Evolutionary conservation across 2,329 filamentous ascomycete genomes (phyloP), one percentile per base, ranked within the genome.

Genomic region (Ceratocystis ficicola): DNA sequence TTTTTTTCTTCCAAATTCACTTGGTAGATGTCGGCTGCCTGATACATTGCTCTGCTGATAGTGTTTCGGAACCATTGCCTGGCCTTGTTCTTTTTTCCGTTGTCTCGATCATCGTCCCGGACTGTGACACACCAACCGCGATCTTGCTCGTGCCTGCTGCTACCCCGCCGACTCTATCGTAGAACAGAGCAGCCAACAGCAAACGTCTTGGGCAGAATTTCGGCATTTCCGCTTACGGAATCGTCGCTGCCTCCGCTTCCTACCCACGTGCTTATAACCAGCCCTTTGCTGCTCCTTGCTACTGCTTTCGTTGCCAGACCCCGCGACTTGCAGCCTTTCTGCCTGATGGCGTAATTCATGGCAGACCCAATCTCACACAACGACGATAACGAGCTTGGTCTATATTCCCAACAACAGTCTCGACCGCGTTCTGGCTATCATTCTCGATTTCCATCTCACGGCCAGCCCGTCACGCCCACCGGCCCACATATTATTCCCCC

Each of bases 271-370:
- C 4, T 12, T 12, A 12, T 41, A 41, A 3, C 36, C 36, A 44
- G 63, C 30, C 30, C 44, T 50, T 59, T 41, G 44, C 59, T 65
- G 62, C 63, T 59, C 22, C 20, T 62, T 62, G 59, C 30, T 44
- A 17, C 50, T 36, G 15, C 20, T 30, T 8, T 36, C 25, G 46
- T n/a, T 59, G 65, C 48, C 36, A 44, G 52, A 63, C 32, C 32
- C 59, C 62, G 59, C 55, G 41, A 67, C 66, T 63, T 60, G 48
- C 61, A 65, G 73, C 73, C 73, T 74, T 73, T 76, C 75, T 77
- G 80, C 77, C 81, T 78, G 75, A 85, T 85, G 82, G 82, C 82
- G 82, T 85, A 84, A 82, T 82, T 80, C 81, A 85, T 85, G 83
- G 82, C 82, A 83, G 82, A 84, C 80, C 82, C 79, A 83, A 84